These are phyloP conservation scores for Leucogyrophana mollusca DNA, from an alignment of 768 basidiomycete genomes.

Conservation along the genomic window DNA sequence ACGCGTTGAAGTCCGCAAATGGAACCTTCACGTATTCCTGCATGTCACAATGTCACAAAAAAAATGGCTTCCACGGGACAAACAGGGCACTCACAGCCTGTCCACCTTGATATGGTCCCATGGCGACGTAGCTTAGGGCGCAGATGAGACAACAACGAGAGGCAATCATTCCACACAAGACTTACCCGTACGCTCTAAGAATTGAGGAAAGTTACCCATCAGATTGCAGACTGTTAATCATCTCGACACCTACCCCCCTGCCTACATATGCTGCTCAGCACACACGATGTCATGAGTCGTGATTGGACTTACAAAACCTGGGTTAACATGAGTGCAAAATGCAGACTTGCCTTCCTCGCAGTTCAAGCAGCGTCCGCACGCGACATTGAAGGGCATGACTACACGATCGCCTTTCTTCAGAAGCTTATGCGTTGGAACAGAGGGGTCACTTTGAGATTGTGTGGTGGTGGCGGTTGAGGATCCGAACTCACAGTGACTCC, in stretches of 20 bases:
- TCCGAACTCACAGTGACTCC: slow-evolving; percentile 38
- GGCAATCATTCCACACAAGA: not conserved
- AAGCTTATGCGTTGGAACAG: slow-evolving; percentile 25
- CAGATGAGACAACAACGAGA: not conserved
- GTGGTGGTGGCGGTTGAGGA: too few relatives aligned
- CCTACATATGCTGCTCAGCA: slow-evolving; percentile 24
- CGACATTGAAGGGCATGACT: slow-evolving; percentile 62
- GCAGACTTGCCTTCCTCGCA: slow-evolving; percentile 53
- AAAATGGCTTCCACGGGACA: not conserved
- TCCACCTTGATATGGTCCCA: slow-evolving; percentile 56
- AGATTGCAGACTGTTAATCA: not conserved
- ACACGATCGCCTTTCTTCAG: slow-evolving; percentile 57
- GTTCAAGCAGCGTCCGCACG: slow-evolving; percentile 55
- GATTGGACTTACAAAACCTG: slow-evolving; percentile 45
- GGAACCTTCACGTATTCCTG: slow-evolving; percentile 57
- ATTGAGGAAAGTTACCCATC: not conserved
- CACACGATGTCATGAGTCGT: not conserved
- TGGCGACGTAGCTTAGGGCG: slow-evolving; percentile 46
- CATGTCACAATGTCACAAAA: not conserved
- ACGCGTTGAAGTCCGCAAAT: slow-evolving; percentile 56
- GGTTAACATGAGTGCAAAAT: slow-evolving; percentile 58
- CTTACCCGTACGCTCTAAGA: slow-evolving; percentile 46
- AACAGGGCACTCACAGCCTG: slow-evolving; percentile 38
- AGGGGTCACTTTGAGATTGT: too few relatives aligned
- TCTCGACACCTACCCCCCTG: slow-evolving; percentile 40